These are phyloP conservation scores for Colletotrichum camelliae DNA, from an alignment of 2,329 filamentous ascomycete species.

Conservation along the genomic window DNA sequence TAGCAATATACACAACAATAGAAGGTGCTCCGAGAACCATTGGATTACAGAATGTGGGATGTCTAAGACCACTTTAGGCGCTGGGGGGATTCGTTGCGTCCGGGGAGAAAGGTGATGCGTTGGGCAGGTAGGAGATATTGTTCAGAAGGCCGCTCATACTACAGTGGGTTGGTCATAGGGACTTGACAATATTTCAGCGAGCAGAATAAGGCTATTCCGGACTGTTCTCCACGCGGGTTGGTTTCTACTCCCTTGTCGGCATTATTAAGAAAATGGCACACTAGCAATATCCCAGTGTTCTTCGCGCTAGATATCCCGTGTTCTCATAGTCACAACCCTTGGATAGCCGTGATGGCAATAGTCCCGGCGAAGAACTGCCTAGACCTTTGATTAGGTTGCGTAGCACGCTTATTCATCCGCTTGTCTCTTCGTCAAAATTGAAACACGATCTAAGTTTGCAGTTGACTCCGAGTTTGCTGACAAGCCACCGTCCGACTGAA, in stretches of 20 bases:
- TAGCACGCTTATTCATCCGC: background rate
- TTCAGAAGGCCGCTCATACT: rapidly evolving
- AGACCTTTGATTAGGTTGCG: background rate
- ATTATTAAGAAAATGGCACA: background rate
- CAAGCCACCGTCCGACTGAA: background rate
- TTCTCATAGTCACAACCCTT: background rate
- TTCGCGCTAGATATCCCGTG: too few species aligned
- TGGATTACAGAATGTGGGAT: background rate
- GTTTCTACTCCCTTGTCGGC: background rate
- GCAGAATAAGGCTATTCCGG: background rate
- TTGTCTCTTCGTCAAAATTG: background rate
- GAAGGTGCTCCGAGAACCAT: background rate
- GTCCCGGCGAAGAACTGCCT: background rate
- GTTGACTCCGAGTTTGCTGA: background rate
- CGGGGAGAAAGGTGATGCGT: background rate
- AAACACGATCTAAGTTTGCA: background rate
- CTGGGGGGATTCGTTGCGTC: background rate
- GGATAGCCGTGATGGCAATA: background rate
- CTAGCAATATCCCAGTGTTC: background rate
- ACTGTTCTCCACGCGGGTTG: background rate
- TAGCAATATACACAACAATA: background rate
- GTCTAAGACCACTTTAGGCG: background rate
- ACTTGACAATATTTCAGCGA: background rate
- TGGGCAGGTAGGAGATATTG: background rate
- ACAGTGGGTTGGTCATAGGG: background rate